Base-by-base conservation (phyloP, 2,329 filamentous ascomycete species). In the Neospermospora avenae region DNA sequence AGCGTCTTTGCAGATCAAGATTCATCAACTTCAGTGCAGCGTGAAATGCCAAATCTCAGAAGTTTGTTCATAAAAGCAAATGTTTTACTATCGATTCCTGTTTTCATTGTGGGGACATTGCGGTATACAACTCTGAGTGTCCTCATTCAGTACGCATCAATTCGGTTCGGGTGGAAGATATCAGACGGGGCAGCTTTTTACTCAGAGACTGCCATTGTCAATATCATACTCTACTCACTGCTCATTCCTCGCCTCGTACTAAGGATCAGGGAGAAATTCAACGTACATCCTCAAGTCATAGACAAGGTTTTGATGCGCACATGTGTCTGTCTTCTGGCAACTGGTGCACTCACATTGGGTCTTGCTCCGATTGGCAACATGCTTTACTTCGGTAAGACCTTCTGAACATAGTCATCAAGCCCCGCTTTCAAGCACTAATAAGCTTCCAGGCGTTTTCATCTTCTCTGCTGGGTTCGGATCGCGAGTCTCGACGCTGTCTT, bases 381-480 rank as follows among this genome's bases (percentile, higher is more conserved):
- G 2, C 45, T 35, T 22, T 11, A 18, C 16, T 35, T 34, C 14
- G 28, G 44, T 16, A 35, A 18, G 0, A 18, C 8, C n/a, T 13
- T 51, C 11, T 35, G 57, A n/a, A 28, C 59, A n/a, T n/a, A n/a
- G n/a, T n/a, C n/a, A n/a, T n/a, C n/a, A n/a, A n/a, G n/a, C n/a
- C n/a, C n/a, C n/a, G n/a, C n/a, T n/a, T n/a, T n/a, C n/a, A 46
- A 58, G 22, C 3, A 24, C 34, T 10, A 22, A 34, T 34, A 20
- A 44, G 24, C 2, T 31, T 44, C 3, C 8, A 72, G 70, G 65
- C 1, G 67, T 72, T 1, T 63, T 65, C 22, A 61, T 72, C 22
- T 72, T 71, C 18, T 66, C 71, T 1, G 54, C 67, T 10, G 71
- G 70, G 13, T 72, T 72, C 52, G 69, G 70, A 25, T 66, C 63